Evolutionary conservation across 345 rosid genomes (phyloP).

Genomic region (Camelina laxa): DNA sequence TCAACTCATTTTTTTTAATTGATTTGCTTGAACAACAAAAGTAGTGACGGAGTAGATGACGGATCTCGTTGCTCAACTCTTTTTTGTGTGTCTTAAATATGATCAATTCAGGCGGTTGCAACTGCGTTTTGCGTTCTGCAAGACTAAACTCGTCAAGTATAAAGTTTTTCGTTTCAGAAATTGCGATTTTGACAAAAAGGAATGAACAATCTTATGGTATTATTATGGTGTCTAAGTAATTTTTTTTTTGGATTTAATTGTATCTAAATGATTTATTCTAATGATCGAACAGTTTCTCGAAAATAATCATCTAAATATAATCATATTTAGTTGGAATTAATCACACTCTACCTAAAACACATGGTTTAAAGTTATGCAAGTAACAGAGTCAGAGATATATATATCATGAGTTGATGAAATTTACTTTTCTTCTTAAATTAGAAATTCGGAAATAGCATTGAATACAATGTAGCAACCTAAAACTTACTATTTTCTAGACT

Average conservation of each 20-base stretch:
- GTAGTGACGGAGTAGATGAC: slow-evolving; percentile 17
- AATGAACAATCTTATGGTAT: background rate
- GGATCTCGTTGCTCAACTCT: slow-evolving; percentile 8
- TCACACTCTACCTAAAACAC: slow-evolving; percentile 33
- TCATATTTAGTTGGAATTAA: slow-evolving; percentile 7
- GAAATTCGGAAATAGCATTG: slow-evolving; percentile 25
- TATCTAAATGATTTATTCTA: slow-evolving; percentile 9
- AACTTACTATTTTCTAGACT: slow-evolving; percentile 18
- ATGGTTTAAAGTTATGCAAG: slow-evolving; percentile 23
- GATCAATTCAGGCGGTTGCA: background rate
- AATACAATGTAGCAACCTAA: slow-evolving; percentile 34
- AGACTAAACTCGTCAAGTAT: background rate
- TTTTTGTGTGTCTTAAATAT: too few species aligned
- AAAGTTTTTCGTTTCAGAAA: background rate
- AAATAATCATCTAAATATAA: slow-evolving; percentile 11
- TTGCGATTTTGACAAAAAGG: background rate
- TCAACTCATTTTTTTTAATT: background rate
- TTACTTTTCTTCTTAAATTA: slow-evolving; percentile 17
- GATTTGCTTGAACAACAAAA: background rate
- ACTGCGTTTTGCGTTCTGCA: background rate
- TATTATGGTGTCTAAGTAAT: background rate
- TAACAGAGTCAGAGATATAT: slow-evolving; percentile 30
- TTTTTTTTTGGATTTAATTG: too few species aligned
- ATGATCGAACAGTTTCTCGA: slow-evolving; percentile 8
- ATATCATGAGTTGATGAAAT: slow-evolving; percentile 8